Evolutionary conservation across 108 stramenopile genomes (phyloP).

Genomic region (Conticribra guillardii): DNA sequence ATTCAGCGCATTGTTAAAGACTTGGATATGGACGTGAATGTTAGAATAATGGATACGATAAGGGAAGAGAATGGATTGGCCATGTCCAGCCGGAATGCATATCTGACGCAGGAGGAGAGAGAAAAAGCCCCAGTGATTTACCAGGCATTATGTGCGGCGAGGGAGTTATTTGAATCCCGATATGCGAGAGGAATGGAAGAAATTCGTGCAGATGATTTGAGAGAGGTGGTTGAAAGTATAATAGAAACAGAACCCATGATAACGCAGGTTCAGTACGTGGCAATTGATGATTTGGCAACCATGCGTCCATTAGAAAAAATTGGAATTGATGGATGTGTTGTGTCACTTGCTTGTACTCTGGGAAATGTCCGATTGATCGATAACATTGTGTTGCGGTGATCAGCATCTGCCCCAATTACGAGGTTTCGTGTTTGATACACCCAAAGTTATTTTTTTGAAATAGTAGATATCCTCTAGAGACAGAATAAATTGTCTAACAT

Average conservation of each 20-base stretch:
- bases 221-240: slow-evolving; percentile 48
- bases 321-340: slow-evolving; percentile 62
- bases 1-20: slow-evolving; percentile 87
- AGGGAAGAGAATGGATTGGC: slow-evolving; percentile 95
- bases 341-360: slow-evolving; percentile 82
- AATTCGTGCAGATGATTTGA: slow-evolving; percentile 40
- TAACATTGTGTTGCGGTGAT: slow-evolving; percentile 73
- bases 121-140: slow-evolving; percentile 83
- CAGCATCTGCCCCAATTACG: background rate
- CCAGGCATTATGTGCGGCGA: slow-evolving; percentile 68
- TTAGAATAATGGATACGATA: slow-evolving; percentile 79
- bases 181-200: slow-evolving; percentile 44
- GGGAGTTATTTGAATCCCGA: slow-evolving; percentile 47
- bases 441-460: background rate
- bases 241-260: slow-evolving; percentile 79
- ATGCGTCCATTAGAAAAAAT: slow-evolving; percentile 73
- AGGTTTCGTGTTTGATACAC: background rate
- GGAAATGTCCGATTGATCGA: slow-evolving; percentile 90
- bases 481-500: too few relatives aligned
- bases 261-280: slow-evolving; percentile 78
- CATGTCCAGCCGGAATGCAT: slow-evolving; percentile 96
- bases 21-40: slow-evolving; percentile 81
- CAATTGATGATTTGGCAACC: slow-evolving; percentile 77
- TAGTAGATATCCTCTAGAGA: too few relatives aligned
- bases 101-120: slow-evolving; percentile 82